Evolutionary conservation across 1,284 basidiomycete genomes (phyloP).

Genomic region (Malassezia cuniculi): DNA sequence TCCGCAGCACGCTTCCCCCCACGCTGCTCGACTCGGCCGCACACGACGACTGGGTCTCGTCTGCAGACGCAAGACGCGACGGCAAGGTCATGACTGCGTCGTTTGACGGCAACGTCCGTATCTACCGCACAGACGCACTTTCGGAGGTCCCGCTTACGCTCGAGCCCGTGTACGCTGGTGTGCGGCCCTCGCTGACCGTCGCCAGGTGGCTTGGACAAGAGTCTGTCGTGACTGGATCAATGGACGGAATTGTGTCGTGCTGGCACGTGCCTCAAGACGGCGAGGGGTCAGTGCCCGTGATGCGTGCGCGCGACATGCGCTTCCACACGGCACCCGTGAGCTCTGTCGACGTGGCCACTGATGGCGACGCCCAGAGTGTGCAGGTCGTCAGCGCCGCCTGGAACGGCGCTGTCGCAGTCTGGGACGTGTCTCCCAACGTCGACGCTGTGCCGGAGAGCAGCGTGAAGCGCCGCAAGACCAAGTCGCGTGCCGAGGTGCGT

Average conservation of each 20-base stretch:
- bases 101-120: slow-evolving; percentile 42
- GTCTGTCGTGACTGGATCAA: slow-evolving; percentile 59
- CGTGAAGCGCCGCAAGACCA: background rate
- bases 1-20: slow-evolving; percentile 80
- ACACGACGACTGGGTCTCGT: slow-evolving; percentile 88
- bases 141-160: slow-evolving; percentile 22
- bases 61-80: slow-evolving; percentile 54
- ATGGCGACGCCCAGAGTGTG: background rate
- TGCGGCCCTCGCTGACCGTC: slow-evolving; percentile 55
- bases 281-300: slow-evolving; percentile 5
- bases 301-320: slow-evolving; percentile 12
- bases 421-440: slow-evolving; percentile 18
- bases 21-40: slow-evolving; percentile 65
- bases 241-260: slow-evolving; percentile 57
- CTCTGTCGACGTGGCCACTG: slow-evolving; percentile 16
- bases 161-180: slow-evolving; percentile 14
- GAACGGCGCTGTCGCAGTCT: slow-evolving; percentile 35
- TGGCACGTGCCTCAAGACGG: slow-evolving; percentile 13
- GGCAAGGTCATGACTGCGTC: slow-evolving; percentile 53
- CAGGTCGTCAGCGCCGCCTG: slow-evolving; percentile 27
- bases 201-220: slow-evolving; percentile 51
- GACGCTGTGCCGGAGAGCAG: too few species aligned
- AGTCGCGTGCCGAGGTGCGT: background rate
- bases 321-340: slow-evolving; percentile 23
- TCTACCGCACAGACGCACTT: slow-evolving; percentile 22